Evolutionary conservation across 257 asterid genomes (phyloP).

Genomic region (Nemophila menziesii): DNA sequence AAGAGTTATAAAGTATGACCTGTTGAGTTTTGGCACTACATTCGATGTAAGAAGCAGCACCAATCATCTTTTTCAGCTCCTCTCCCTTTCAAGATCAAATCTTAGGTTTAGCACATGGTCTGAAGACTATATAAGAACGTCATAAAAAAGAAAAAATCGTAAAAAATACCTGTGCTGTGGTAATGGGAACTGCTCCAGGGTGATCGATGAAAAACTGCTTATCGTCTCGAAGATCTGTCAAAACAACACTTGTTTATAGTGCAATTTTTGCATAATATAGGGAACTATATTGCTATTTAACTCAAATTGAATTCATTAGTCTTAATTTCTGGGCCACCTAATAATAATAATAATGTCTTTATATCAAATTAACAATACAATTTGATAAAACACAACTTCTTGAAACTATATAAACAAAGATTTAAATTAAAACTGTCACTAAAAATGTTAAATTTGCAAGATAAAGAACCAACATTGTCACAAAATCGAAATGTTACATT

Average conservation of each 20-base stretch:
- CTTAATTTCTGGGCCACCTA: not conserved
- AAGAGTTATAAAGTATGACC: constrained; percentile 19
- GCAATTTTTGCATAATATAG: too few species aligned
- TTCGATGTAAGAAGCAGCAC: constrained; percentile 69
- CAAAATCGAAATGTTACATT: too few species aligned
- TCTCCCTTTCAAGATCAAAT: constrained; percentile 48
- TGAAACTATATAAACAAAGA: too few species aligned
- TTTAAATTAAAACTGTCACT: too few species aligned
- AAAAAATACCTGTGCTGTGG: constrained; percentile 40
- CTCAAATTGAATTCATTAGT: not conserved
- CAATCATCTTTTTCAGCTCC: constrained; percentile 67
- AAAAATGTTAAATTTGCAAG: too few species aligned
- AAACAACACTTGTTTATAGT: constrained; percentile 7
- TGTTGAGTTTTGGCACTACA: constrained; percentile 81
- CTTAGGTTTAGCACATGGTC: not conserved
- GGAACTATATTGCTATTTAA: too few species aligned
- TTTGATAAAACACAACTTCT: not conserved
- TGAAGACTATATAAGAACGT: not conserved
- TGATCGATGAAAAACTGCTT: constrained; percentile 55
- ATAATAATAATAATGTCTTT: not conserved
- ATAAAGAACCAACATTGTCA: too few species aligned
- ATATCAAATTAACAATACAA: not conserved
- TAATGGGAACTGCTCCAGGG: constrained; percentile 65
- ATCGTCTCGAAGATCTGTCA: constrained; percentile 69
- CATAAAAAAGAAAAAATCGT: not conserved